Conservation (phyloP, 2,329 filamentous ascomycete species). For the Penicillium janthinellum region DNA sequence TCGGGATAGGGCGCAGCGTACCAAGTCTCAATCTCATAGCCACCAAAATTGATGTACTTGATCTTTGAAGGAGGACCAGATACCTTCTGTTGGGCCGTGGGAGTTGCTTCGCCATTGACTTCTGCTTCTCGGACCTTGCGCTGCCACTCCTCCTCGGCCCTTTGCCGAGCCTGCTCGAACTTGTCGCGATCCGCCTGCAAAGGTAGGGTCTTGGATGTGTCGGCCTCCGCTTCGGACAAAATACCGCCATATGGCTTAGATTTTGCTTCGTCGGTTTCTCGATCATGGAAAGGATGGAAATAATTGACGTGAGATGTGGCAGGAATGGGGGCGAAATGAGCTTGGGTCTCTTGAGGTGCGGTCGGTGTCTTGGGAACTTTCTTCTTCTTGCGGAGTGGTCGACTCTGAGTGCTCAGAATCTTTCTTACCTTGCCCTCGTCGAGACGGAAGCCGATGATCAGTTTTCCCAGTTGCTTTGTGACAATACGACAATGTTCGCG, state of each 20-base stretch:
- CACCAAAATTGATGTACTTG: conserved; percentile 97
- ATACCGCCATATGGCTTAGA: conserved; percentile 96
- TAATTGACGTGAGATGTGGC: conserved; percentile 69
- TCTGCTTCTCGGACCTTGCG: conserved; percentile 64
- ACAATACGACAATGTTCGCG: conserved; percentile 45
- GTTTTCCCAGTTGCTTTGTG: conserved; percentile 45
- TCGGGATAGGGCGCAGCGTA: conserved; percentile 97
- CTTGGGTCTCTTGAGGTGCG: conserved; percentile 49
- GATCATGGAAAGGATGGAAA: conserved; percentile 86
- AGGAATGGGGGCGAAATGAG: conserved; percentile 62
- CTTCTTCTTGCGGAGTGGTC: conserved; percentile 57
- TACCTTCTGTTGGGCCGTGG: conserved; percentile 70
- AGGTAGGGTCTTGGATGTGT: conserved; percentile 86
- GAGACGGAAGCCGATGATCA: conserved; percentile 63
- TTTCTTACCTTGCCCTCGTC: conserved; percentile 61
- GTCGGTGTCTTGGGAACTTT: conserved; percentile 46
- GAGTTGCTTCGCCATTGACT: conserved; percentile 62
- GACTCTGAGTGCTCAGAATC: conserved; percentile 62
- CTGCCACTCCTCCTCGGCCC: conserved; percentile 90
- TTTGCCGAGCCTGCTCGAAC: conserved; percentile 87
- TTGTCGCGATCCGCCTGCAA: conserved; percentile 75
- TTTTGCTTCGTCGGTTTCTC: conserved; percentile 84
- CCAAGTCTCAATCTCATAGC: conserved; percentile 98
- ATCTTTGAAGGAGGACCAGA: conserved; percentile 93
- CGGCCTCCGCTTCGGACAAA: conserved; percentile 81